Conservation (phyloP, 208 protist species). For the Novymonas esmeraldas region DNA sequence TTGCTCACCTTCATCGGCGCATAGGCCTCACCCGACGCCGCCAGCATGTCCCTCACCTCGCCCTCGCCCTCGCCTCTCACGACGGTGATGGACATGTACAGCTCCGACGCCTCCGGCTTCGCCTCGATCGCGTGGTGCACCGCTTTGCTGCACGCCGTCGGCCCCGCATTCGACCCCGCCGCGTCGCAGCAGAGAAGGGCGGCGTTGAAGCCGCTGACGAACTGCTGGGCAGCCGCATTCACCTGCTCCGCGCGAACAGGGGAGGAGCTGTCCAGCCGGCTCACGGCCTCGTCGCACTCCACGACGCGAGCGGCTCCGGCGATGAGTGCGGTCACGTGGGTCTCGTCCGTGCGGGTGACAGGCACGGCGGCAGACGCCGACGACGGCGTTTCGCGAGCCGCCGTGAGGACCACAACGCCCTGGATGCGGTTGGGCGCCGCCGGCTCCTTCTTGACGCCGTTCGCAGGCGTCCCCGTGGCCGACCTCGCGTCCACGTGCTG, state of each 20-base stretch:
- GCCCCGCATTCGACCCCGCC: slow-evolving; percentile 33
- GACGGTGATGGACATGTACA: slow-evolving; percentile 38
- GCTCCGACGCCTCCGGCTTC: slow-evolving; percentile 29
- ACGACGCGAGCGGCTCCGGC: slow-evolving; percentile 3
- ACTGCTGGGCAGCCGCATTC: slow-evolving; percentile 25
- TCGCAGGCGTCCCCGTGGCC: slow-evolving; percentile 4
- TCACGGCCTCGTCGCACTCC: slow-evolving; percentile 44
- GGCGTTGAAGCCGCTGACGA: slow-evolving; percentile 42
- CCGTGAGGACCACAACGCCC: slow-evolving; percentile 41
- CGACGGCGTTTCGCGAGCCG: slow-evolving; percentile 11
- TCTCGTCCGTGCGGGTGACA: slow-evolving; percentile 26
- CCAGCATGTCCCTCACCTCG: slow-evolving; percentile 37
- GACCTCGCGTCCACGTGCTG: not conserved
- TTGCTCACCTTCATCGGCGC: slow-evolving; percentile 26
- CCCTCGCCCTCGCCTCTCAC: slow-evolving; percentile 24
- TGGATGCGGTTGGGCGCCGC: slow-evolving; percentile 24
- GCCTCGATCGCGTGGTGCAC: slow-evolving; percentile 23
- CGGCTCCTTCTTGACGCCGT: slow-evolving; percentile 7
- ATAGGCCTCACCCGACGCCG: slow-evolving; percentile 12
- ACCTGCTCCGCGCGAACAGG: slow-evolving; percentile 31
- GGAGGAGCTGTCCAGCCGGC: slow-evolving; percentile 21
- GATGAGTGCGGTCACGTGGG: slow-evolving; percentile 19
- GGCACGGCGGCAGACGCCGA: slow-evolving; percentile 1
- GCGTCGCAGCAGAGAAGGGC: slow-evolving; percentile 50
- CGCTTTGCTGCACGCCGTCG: slow-evolving; percentile 26